Conservation (phyloP, 352 stramenopile species). For the Albugo laibachii region DNA sequence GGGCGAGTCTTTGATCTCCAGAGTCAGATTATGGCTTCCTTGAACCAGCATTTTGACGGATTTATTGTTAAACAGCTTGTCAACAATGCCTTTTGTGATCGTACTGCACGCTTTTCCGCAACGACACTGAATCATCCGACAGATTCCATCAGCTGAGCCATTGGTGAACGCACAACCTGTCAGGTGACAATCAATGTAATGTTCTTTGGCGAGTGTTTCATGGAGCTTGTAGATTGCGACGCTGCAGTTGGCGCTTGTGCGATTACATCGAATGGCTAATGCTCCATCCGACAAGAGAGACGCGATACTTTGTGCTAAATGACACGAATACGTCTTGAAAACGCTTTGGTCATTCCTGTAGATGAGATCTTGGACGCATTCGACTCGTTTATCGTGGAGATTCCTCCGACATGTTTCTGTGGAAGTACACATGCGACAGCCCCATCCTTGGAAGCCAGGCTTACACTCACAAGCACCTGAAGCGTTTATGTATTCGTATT, state of each 20-base stretch:
- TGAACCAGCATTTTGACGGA: conserved; percentile 25
- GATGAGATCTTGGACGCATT: conserved; percentile 23
- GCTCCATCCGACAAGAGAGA: conserved; percentile 41
- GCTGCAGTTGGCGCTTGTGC: conserved; percentile 23
- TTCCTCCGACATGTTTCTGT: conserved; percentile 12
- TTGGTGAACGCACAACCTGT: conserved; percentile 24
- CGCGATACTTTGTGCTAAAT: conserved; percentile 27
- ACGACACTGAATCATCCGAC: conserved; percentile 31
- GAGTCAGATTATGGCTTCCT: conserved; percentile 23
- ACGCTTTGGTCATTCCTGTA: conserved; percentile 20
- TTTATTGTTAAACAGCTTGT: conserved; percentile 42
- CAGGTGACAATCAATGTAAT: conserved; percentile 57
- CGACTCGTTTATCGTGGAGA: conserved; percentile 12
- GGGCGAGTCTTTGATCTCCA: conserved; percentile 50
- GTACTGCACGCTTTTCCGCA: conserved; percentile 34
- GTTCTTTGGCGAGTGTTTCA: conserved; percentile 18
- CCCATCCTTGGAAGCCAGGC: conserved; percentile 31
- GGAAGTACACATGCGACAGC: conserved; percentile 34
- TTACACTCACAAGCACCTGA: conserved; percentile 33
- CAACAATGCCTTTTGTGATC: conserved; percentile 44
- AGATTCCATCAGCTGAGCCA: conserved; percentile 17
- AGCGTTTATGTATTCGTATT: conserved; percentile 34
- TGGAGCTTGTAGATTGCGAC: conserved; percentile 46
- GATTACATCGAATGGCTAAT: conserved; percentile 37
- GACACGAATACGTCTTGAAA: conserved; percentile 50